These are phyloP conservation scores for Cupressus sempervirens DNA, from an alignment of 75 land plant species.

Conservation along the genomic window DNA sequence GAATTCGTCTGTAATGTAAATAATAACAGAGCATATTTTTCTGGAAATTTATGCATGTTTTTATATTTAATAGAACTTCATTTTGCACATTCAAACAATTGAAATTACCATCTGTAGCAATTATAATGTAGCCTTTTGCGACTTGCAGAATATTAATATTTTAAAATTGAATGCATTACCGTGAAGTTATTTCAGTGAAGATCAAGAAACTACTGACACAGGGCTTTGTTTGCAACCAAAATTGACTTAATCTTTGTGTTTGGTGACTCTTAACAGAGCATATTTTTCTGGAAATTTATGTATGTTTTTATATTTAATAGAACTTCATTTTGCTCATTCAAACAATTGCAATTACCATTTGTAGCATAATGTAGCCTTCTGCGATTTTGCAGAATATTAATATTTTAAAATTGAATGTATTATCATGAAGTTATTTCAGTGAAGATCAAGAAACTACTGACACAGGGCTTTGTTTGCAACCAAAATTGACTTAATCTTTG, in stretches of 20 bases:
- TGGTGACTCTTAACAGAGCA: no score
- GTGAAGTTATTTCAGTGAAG: neutral
- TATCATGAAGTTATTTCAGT: neutral
- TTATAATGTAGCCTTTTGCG: neutral
- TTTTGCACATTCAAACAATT: neutral
- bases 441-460: neutral
- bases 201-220: neutral
- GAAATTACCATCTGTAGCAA: neutral
- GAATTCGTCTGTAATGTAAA: neutral
- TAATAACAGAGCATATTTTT: neutral
- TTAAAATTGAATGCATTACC: no score
- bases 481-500: neutral
- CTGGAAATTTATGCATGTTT: neutral
- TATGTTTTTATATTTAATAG: neutral
- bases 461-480: neutral
- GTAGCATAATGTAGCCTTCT: neutral
- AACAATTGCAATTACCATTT: neutral
- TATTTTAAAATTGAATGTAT: no score
- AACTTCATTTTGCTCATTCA: neutral
- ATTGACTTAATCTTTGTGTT: neutral
- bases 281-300: neutral
- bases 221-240: neutral
- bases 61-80: neutral
- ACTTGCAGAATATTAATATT: no score
- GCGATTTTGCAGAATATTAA: neutral